Conservation (phyloP, 2,329 filamentous ascomycete genomes). For the Neonectria coccinea region DNA sequence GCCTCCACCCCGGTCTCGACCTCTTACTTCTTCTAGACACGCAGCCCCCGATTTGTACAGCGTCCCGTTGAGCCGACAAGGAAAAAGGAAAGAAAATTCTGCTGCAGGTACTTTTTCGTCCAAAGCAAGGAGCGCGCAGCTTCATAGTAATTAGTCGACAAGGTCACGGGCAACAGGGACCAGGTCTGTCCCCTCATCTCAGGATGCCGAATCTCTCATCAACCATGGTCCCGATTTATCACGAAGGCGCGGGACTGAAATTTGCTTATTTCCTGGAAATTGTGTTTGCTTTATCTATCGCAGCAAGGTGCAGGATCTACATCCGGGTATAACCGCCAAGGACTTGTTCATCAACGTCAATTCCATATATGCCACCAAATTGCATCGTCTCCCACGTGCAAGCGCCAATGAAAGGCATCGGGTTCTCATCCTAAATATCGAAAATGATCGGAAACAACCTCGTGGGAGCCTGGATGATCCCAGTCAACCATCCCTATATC, state of each 20-base stretch:
- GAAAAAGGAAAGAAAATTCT: background rate
- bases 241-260: constrained; percentile 1
- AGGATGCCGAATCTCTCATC: background rate
- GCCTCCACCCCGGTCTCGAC: constrained; percentile 1
- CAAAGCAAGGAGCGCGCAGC: too few relatives aligned
- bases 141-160: constrained; percentile 1
- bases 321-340: background rate
- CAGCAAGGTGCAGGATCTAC: background rate
- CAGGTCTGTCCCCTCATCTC: constrained; percentile 4
- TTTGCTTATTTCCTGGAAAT: background rate
- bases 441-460: constrained; percentile 11
- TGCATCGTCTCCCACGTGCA: background rate
- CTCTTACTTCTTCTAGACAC: background rate
- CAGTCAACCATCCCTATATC: constrained; percentile 14
- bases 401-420: background rate
- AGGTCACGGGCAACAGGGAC: constrained; percentile 11
- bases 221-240: constrained; percentile 11
- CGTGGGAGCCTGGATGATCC: constrained; percentile 27
- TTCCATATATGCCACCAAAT: background rate
- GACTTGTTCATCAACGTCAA: background rate
- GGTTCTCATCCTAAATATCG: background rate
- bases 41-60: background rate
- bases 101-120: background rate
- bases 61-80: background rate
- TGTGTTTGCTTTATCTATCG: background rate